Conservation (phyloP, 371 early-diverging fungal species). For the Nematocida sp. region DNA sequence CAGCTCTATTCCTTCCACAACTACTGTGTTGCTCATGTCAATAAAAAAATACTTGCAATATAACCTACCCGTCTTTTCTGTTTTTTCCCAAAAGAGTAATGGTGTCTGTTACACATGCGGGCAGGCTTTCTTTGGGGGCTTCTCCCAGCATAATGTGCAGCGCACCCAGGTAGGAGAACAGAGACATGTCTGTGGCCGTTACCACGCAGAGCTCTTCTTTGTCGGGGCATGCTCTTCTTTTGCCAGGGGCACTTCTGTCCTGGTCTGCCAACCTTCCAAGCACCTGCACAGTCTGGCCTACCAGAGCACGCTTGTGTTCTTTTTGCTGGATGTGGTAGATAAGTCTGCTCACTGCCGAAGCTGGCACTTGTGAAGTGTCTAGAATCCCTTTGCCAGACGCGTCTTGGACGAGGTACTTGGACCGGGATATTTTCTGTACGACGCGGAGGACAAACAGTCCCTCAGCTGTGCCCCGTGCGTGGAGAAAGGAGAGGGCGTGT, state of each 20-base stretch:
- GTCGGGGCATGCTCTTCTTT: too few relatives aligned
- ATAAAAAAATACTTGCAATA: too few relatives aligned
- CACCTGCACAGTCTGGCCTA: neutral
- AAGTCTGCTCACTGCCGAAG: neutral
- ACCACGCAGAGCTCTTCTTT: slow-evolving; percentile 1
- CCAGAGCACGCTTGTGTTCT: neutral
- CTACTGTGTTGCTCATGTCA: slow-evolving; percentile 11
- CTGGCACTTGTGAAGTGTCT: neutral
- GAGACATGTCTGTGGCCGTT: slow-evolving; percentile 9
- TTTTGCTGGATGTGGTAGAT: neutral
- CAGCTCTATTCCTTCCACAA: slow-evolving; percentile 46
- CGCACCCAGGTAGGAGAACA: slow-evolving; percentile 6
- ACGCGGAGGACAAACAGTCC: slow-evolving; percentile 18
- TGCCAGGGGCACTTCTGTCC: neutral
- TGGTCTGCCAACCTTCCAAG: neutral
- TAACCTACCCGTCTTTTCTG: too few relatives aligned
- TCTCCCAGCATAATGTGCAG: neutral
- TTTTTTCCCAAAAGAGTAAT: too few relatives aligned
- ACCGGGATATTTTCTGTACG: neutral
- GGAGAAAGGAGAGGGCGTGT: neutral
- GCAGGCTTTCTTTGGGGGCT: too few relatives aligned
- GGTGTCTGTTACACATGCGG: too few relatives aligned
- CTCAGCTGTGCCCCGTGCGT: neutral
- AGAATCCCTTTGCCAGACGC: slow-evolving; percentile 35
- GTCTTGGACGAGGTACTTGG: slow-evolving; percentile 13